These are phyloP conservation scores for Pichia thaimueangensis DNA, from an alignment of 805 yeast species.

Conservation along the genomic window DNA sequence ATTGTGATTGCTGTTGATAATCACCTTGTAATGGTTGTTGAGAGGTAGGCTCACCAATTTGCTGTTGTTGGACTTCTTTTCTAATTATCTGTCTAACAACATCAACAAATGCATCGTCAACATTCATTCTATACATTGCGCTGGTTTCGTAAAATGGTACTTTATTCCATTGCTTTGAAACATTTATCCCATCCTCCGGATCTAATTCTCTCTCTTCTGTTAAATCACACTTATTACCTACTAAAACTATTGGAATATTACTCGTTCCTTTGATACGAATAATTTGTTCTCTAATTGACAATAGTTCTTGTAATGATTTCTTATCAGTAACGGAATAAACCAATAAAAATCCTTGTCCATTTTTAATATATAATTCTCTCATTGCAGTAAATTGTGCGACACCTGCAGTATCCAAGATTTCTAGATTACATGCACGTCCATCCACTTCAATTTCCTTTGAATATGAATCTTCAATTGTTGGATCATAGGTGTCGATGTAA, in stretches of 20 bases:
- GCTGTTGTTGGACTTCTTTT: conserved; percentile 42
- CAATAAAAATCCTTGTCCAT: conserved; percentile 68
- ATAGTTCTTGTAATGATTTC: conserved; percentile 66
- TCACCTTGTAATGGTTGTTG: not conserved
- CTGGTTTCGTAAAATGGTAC: conserved; percentile 91
- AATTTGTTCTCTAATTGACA: conserved; percentile 78
- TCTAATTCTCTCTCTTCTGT: conserved; percentile 66
- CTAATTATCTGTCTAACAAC: conserved; percentile 85
- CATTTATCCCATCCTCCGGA: conserved; percentile 76
- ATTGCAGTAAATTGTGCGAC: conserved; percentile 90
- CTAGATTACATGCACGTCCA: conserved; percentile 79
- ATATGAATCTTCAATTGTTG: conserved; percentile 95
- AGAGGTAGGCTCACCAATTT: conserved; percentile 1
- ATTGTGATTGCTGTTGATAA: conserved; percentile 1
- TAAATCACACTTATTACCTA: conserved; percentile 89
- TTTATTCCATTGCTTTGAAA: conserved; percentile 80
- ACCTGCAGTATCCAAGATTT: conserved; percentile 63
- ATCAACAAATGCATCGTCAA: conserved; percentile 85
- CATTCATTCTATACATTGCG: conserved; percentile 85
- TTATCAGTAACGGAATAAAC: conserved; percentile 57
- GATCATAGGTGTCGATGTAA: conserved; percentile 87
- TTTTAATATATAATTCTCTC: conserved; percentile 82
- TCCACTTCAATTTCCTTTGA: conserved; percentile 84
- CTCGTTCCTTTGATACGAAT: conserved; percentile 70
- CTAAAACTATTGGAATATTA: conserved; percentile 80